A percentile compares a stretch with the other conserved stretches of the same genome.
Evolutionary conservation across 176 grass and related monocot genomes (phyloP).

Genomic region (Cenchrus fungigraminus): DNA sequence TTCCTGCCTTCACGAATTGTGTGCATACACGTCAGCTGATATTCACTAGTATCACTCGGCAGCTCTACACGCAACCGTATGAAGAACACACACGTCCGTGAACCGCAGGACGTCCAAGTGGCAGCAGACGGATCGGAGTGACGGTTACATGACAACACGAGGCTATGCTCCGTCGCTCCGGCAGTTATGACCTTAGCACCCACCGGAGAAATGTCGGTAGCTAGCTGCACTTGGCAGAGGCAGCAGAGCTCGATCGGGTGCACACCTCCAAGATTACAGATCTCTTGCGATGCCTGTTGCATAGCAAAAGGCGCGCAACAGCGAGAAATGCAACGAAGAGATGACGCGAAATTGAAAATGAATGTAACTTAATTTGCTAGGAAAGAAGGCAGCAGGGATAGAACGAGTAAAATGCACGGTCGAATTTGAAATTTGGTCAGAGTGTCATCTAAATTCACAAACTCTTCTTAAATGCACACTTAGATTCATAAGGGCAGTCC

Average conservation of each 20-base stretch:
- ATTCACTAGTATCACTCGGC: not conserved
- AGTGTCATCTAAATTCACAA: too few species aligned
- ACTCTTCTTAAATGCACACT: too few species aligned
- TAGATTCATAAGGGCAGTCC: too few species aligned
- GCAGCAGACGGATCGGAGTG: not conserved
- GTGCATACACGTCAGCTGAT: not conserved
- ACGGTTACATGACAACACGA: not conserved
- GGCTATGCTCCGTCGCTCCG: not conserved
- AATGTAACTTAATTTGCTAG: too few species aligned
- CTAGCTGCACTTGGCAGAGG: not conserved
- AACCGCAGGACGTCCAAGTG: not conserved
- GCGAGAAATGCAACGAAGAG: too few species aligned
- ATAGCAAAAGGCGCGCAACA: too few species aligned
- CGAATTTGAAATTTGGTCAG: too few species aligned
- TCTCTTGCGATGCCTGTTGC: too few species aligned
- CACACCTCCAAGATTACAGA: too few species aligned
- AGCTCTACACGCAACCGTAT: not conserved
- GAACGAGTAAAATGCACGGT: too few species aligned
- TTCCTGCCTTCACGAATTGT: not conserved
- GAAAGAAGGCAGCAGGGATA: too few species aligned
- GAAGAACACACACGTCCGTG: not conserved
- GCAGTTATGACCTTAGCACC: not conserved
- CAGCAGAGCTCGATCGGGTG: not conserved
- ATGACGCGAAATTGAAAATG: too few species aligned
- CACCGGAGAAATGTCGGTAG: not conserved